Evolutionary conservation across 768 basidiomycete genomes (phyloP).

Genomic region (Podaxis pistillaris): DNA sequence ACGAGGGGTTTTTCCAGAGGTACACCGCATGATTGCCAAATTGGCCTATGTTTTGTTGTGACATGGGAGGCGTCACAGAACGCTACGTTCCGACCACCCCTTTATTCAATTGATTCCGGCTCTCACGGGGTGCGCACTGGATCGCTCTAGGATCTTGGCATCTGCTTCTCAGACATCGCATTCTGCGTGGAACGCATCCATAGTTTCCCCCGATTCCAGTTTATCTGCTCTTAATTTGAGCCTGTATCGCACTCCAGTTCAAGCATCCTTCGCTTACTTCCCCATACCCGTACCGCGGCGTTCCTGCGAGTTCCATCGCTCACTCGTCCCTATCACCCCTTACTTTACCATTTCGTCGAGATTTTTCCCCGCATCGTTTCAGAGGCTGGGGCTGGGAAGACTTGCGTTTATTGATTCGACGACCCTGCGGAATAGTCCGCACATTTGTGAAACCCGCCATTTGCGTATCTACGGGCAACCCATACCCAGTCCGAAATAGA

Average conservation of each 20-base stretch:
- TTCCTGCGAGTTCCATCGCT: constrained; percentile 12
- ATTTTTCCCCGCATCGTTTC: constrained; percentile 10
- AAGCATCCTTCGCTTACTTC: background rate
- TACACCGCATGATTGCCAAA: constrained; percentile 28
- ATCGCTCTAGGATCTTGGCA: constrained; percentile 7
- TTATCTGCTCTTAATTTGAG: background rate
- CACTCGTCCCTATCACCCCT: constrained; percentile 16
- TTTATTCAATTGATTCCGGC: background rate
- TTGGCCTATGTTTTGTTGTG: background rate
- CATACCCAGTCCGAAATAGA: constrained; percentile 18
- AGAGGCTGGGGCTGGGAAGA: constrained; percentile 13
- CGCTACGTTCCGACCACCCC: background rate
- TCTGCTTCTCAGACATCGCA: background rate
- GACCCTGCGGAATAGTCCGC: constrained; percentile 15
- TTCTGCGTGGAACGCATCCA: background rate
- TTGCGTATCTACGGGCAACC: constrained; percentile 7
- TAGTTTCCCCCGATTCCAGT: background rate
- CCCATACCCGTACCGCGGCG: background rate
- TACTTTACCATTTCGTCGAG: constrained; percentile 4
- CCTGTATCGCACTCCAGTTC: background rate
- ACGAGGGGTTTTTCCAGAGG: constrained; percentile 40
- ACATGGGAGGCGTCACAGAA: background rate
- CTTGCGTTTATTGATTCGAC: background rate
- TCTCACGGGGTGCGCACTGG: constrained; percentile 13
- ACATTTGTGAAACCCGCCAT: constrained; percentile 1